These are phyloP conservation scores for Globisporangium paroecandrum DNA, from an alignment of 352 stramenopile genomes.

Conservation along the genomic window DNA sequence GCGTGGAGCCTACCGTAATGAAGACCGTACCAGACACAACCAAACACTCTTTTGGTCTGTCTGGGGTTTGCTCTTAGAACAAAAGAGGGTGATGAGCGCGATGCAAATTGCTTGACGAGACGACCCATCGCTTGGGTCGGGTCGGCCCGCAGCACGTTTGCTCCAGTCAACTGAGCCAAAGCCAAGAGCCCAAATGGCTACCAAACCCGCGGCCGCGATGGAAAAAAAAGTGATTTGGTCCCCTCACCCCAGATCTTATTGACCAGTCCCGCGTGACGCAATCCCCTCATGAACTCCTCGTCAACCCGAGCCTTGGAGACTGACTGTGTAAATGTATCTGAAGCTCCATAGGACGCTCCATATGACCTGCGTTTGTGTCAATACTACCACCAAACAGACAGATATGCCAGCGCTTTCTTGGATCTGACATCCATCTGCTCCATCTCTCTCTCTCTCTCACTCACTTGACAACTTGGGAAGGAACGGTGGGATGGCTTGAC, in stretches of 20 bases:
- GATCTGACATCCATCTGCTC: background rate
- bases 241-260: background rate
- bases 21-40: background rate
- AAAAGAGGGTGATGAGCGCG: background rate
- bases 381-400: background rate
- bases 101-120: background rate
- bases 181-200: background rate
- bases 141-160: background rate
- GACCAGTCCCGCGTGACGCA: background rate
- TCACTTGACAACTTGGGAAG: too few relatives aligned
- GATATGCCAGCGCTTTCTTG: background rate
- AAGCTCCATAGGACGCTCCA: background rate
- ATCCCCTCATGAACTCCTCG: background rate
- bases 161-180: background rate
- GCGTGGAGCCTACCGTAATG: too few relatives aligned
- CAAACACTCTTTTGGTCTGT: background rate
- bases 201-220: background rate
- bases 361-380: background rate
- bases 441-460: background rate
- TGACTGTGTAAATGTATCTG: background rate
- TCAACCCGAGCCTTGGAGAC: background rate
- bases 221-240: background rate
- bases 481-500: background rate
- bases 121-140: background rate
- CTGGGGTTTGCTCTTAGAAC: background rate